Evolutionary conservation across 805 yeast species (phyloP), one percentile per base, ranked within the genome.

Genomic region (Cyberlindnera xylosilytica): DNA sequence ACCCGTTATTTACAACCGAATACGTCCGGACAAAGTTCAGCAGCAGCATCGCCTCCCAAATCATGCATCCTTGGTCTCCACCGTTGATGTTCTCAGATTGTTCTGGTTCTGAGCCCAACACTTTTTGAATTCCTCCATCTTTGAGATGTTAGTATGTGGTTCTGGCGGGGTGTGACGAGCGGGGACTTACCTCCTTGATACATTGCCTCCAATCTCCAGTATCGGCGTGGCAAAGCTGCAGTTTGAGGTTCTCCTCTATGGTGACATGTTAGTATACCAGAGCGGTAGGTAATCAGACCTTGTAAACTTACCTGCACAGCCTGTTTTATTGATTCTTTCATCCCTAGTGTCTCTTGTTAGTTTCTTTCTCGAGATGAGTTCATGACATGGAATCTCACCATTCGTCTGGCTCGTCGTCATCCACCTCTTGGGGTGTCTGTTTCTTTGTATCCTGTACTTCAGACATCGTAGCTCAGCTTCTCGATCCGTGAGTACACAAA

Each of bases 121-220:
- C 41, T 63, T 57, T 23, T 62, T 63, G 44, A 71, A 71, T 2
- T 60, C 72, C 5, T 54, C 55, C 76, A 71, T 70, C 71, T 69
- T 33, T 20, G 12, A 9, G 3, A 11, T 29, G 43, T 45, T 38
- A 46, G 46, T 33, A 22, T 22, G 24, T 22, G 28, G 12, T 13
- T 38, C 15, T 12, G n/a, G 20, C 10, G 30, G 6, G 9, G 33
- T 3, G n/a, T 13, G 13, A 9, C 7, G 24, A n/a, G 17, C 7
- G 12, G 13, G 15, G 20, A 58, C 79, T 45, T 53, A 81, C 83
- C 58, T 86, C 93, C 16, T 66, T 64, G 2, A 77, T 59, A 50
- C 95, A 85, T 53, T 78, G 64, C 41, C 95, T 65, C 96, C 96
- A 87, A 57, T 87, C 95, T 22, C 78, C 78, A 1, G 81, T 82